Evolutionary conservation across 2,329 filamentous ascomycete genomes (phyloP), one percentile per base, ranked within the genome.

Genomic region (Berkeleyomyces rouxiae): DNA sequence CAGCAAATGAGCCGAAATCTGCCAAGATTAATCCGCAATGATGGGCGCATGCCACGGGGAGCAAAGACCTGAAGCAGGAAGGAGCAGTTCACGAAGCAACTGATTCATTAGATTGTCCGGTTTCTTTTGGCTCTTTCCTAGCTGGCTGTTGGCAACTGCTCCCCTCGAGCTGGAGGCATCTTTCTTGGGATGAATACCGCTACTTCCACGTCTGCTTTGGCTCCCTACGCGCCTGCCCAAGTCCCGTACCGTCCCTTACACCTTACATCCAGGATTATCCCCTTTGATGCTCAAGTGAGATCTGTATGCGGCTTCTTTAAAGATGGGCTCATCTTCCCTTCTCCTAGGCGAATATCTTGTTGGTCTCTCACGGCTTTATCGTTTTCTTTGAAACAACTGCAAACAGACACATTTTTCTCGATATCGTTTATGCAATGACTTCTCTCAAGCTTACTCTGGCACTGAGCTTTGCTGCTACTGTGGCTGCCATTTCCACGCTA

Each of bases 401-500:
- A 11, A 37, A 39, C 51, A 3, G n/a, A 13, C 4, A 3, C 6
- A 37, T 6, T 55, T 55, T 37, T 7, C n/a, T 16, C n/a, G 16
- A 2, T 5, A 6, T 13, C 31, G 6, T 4, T n/a, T 6, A 55
- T 37, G n/a, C 51, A 2, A 55, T 55, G 51, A 23, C 33, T 39
- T 55, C 51, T 7, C 31, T 11, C 36, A 39, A 23, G 39, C 51
- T 55, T 13, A 7, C 51, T 59, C 7, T 60, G 3, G 46, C 58
- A 3, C 31, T 62, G 16, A 46, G 46, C 36, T 51, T 64, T 65
- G 70, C 72, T 67, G 68, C 71, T 36, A 67, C 69, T 39, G 71
- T 70, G 53, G 67, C 71, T 40, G 76, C 78, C 39, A 67, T 82
- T 58, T 73, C 79, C 43, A 75, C 77, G 33, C 76, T 83, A 64